Evolutionary conservation across 495 filamentous ascomycete genomes (phyloP).

Genomic region (Chaetomium cochliodes): DNA sequence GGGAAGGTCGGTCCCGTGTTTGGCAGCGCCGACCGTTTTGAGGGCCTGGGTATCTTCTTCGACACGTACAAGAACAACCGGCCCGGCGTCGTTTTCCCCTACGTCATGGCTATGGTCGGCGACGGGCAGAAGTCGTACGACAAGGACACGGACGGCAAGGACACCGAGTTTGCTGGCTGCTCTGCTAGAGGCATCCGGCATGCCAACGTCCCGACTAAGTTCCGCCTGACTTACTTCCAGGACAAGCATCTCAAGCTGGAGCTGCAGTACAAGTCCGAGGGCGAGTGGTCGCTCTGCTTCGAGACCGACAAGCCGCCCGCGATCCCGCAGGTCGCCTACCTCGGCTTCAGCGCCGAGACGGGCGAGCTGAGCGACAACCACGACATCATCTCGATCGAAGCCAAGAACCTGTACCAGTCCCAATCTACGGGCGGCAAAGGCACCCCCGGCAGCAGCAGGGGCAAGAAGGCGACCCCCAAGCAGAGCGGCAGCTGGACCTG

Average conservation of each 20-base stretch:
- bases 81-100: conserved; percentile 91
- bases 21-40: conserved; percentile 82
- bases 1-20: conserved; percentile 82
- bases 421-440: conserved; percentile 44
- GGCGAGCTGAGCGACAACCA: conserved; percentile 97
- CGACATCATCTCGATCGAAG: conserved; percentile 86
- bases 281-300: conserved; percentile 90
- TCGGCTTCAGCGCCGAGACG: conserved; percentile 94
- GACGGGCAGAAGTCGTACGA: conserved; percentile 89
- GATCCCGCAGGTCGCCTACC: conserved; percentile 86
- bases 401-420: conserved; percentile 83
- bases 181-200: conserved; percentile 88
- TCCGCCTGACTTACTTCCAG: conserved; percentile 91
- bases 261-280: conserved; percentile 86
- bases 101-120: conserved; percentile 97
- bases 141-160: conserved; percentile 92
- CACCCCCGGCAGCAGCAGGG: conserved; percentile 44
- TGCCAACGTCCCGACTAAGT: conserved; percentile 74
- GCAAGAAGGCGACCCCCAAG: conserved; percentile 32
- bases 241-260: conserved; percentile 90
- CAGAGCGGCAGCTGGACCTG: conserved; percentile 76
- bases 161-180: conserved; percentile 88
- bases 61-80: conserved; percentile 99
- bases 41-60: conserved; percentile 94
- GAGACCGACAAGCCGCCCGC: conserved; percentile 67